Base-by-base conservation (phyloP, 163 green algal species). In the Coccomyxa subellipsoidea region DNA sequence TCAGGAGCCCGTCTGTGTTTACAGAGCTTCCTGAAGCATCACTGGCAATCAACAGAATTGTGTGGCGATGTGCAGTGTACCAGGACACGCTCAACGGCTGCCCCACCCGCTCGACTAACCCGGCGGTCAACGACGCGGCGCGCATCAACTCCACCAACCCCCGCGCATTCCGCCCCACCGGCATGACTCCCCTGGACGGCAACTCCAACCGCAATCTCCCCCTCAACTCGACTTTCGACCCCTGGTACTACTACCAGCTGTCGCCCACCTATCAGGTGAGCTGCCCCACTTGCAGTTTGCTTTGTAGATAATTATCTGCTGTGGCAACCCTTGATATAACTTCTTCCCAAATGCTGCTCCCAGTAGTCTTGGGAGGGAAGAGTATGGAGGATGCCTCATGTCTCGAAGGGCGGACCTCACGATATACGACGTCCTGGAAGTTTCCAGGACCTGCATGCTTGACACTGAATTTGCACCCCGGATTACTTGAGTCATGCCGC, bases 171-270 rank as follows among this genome's bases (percentile, higher is more conserved):
- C 66, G 66, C 8, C 66, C 66, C 6, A 34, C 29, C 27, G 29
- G 21, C 27, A 32, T 73, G 66, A 73, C 66, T 34, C 66, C 66
- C 66, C 66, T 73, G 66, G 66, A 73, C 66, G 66, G 21, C 66
- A 27, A 73, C 1, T 73, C 27, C 66, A 34, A 8, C 66, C 31
- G 66, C 7, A 34, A 8, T 23, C 66, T 23, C 21, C 66, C 66
- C 66, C 27, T 73, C 66, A 73, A 73, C 66, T 73, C 66, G 1
- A 27, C 18, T 18, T 73, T 73, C 66, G 66, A 73, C 66, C 66
- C 66, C 66, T 73, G 66, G 66, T 73, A 73, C 27, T 73, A 73
- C 66, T 73, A 73, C 66, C 31, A 73, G 66, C 66, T 73, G 6
- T 36, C 66, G 21, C 66, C 66, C 29, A 73, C 66, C 66, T 73